Percentiles rank a stretch among this genome's conserved stretches.
Conservation (phyloP, 1,284 basidiomycete species). For the Marasmius oreades region DNA sequence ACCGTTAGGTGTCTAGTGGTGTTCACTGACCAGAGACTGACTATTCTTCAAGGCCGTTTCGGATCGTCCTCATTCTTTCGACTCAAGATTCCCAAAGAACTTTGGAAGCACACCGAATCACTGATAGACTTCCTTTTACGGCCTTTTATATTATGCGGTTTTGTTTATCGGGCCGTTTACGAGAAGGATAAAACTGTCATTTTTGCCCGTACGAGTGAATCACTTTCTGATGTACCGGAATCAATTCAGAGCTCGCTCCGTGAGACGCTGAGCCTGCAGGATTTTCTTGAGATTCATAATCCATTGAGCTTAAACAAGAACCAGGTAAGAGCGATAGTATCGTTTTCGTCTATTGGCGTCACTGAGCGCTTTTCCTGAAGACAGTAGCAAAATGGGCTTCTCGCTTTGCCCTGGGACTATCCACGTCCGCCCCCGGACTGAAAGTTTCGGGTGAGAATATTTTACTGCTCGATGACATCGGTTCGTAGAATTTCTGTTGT, state of each 20-base stretch:
- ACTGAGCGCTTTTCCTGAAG: conserved; percentile 22
- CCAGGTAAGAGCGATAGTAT: conserved; percentile 24
- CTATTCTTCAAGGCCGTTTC: conserved; percentile 26
- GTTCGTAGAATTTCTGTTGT: conserved; percentile 23
- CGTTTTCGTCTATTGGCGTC: neutral
- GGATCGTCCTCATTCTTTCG: conserved; percentile 41
- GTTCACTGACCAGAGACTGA: neutral
- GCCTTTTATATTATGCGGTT: conserved; percentile 38
- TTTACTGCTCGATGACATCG: conserved; percentile 31
- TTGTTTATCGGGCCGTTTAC: conserved; percentile 41
- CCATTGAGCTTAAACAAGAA: conserved; percentile 22
- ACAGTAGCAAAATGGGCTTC: conserved; percentile 51
- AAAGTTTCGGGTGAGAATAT: conserved; percentile 23
- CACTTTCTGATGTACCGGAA: conserved; percentile 19
- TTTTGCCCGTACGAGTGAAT: conserved; percentile 37
- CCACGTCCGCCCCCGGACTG: conserved; percentile 32
- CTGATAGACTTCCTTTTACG: conserved; percentile 32
- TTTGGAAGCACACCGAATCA: conserved; percentile 19
- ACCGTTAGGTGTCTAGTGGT: neutral
- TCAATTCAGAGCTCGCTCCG: conserved; percentile 15
- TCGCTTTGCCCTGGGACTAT: conserved; percentile 40
- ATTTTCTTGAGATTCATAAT: conserved; percentile 28
- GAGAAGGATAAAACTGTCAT: conserved; percentile 44
- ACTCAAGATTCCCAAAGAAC: conserved; percentile 30
- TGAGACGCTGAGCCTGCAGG: conserved; percentile 19